Evolutionary conservation across 768 basidiomycete genomes (phyloP), one percentile per base, ranked within the genome.

Genomic region (Chalciporus piperatus): DNA sequence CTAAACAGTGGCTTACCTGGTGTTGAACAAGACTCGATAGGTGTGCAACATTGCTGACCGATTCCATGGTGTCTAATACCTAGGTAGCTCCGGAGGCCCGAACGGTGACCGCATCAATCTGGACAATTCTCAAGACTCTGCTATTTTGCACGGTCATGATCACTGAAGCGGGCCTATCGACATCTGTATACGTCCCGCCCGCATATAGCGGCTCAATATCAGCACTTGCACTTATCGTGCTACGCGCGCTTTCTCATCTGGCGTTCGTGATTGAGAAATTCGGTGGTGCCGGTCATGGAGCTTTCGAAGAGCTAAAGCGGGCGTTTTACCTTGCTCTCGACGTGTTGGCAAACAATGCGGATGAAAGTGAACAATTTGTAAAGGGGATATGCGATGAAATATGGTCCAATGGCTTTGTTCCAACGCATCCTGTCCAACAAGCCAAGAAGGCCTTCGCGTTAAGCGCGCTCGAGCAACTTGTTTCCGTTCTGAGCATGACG

Each of bases 231-330:
- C 68, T 79, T 6, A 66, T 74, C 13, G 73, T 78, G 5, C 68
- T 93, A 0, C 74, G 75, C 23, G 79, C 78, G 0, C 74, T 93
- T 11, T 82, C 79, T 11, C 78, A 83, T 60, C 73, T 92, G 17
- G 82, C 89, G 3, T 90, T 90, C 59, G 78, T 92, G 43, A 81
- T 92, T 8, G 81, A 85, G 9, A 82, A 87, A 59, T 92, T 93
- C 57, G 92, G 92, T 3, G 87, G 89, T 8, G 67, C 72, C 0
- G 73, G 72, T 14, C 69, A 70, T 17, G 75, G 76, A 19, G 81
- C 84, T 3, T 87, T 95, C 61, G 61, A 74, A 23, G 87, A 92
- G 59, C 76, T 93, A 38, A 85, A 86, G 58, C 82, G 81, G 59
- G 80, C 78, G 1, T 88, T 90, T 58, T 92, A 89, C 64, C 77